phyloP scores from a whole-genome alignment of 495 filamentous ascomycete species.

The Aspergillus wentii region DNA sequence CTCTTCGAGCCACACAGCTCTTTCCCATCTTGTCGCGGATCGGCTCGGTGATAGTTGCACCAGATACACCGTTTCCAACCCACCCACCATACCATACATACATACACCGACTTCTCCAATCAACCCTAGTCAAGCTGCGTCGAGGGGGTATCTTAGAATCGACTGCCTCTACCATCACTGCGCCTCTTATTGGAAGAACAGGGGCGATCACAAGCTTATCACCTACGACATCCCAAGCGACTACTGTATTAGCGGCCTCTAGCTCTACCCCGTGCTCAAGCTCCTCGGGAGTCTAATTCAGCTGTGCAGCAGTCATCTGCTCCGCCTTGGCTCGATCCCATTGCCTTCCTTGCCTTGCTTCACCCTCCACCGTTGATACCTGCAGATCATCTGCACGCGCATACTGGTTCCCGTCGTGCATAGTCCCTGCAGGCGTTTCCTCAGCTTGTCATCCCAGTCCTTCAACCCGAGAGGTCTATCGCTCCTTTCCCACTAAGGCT shows the following conservation, averaged over 20 bases:
- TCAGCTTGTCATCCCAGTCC: constrained; percentile 17
- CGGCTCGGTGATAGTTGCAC: no score
- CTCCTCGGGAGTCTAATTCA: constrained; percentile 24
- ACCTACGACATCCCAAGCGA: constrained; percentile 2
- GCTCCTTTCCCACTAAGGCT: constrained; percentile 8
- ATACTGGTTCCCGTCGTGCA: constrained; percentile 41
- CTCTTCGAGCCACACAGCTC: no score
- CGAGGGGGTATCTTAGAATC: no score
- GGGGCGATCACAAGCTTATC: constrained; percentile 20
- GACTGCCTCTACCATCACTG: no score
- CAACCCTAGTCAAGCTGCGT: no score
- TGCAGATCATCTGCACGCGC: constrained; percentile 56
- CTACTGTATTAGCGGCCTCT: constrained; percentile 10
- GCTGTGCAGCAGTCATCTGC: constrained; percentile 36
- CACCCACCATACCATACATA: neutral
- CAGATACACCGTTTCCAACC: neutral
- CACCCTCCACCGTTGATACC: constrained; percentile 22
- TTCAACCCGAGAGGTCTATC: constrained; percentile 12
- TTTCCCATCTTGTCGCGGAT: no score
- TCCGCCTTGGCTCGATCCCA: constrained; percentile 17
- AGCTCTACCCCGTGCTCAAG: constrained; percentile 20
- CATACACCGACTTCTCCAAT: no score
- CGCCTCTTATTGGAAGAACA: no score
- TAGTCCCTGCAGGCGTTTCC: constrained; percentile 40
- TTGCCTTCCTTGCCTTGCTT: constrained; percentile 4